Evolutionary conservation across 2,329 filamentous ascomycete genomes (phyloP).

Genomic region (Diaporthe amygdali): DNA sequence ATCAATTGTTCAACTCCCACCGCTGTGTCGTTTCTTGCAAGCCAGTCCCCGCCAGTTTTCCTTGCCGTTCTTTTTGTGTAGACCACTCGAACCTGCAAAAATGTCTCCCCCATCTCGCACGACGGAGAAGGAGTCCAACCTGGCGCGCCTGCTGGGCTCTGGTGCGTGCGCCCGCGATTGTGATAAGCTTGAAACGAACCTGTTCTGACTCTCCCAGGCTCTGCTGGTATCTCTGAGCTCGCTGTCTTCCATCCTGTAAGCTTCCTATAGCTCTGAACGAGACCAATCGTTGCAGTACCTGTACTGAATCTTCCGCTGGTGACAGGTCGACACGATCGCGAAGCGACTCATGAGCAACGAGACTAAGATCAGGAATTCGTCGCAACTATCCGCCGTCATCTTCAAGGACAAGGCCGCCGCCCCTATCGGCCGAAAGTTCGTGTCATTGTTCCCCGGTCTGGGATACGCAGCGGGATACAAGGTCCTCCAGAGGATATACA

Average conservation of each 20-base stretch:
- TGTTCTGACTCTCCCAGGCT: conserved; percentile 60
- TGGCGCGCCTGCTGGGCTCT: conserved; percentile 88
- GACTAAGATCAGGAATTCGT: conserved; percentile 62
- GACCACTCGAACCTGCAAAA: conserved; percentile 26
- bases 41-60: conserved; percentile 2
- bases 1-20: conserved; percentile 14
- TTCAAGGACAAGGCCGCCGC: conserved; percentile 88
- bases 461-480: conserved; percentile 99
- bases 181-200: conserved; percentile 1
- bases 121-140: conserved; percentile 81
- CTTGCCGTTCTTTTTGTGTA: neutral
- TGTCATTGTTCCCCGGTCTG: conserved; percentile 94
- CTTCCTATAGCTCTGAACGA: conserved; percentile 33
- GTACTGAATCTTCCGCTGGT: conserved; percentile 31
- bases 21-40: conserved; percentile 12
- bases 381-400: conserved; percentile 85
- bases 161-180: conserved; percentile 55
- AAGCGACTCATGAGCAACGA: conserved; percentile 99
- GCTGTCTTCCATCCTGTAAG: conserved; percentile 88
- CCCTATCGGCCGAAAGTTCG: conserved; percentile 76
- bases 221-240: conserved; percentile 90
- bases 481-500: conserved; percentile 96
- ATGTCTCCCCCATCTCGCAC: conserved; percentile 66
- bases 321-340: conserved; percentile 92
- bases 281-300: neutral